Evolutionary conservation across 345 rosid genomes (phyloP).

Genomic region (Garcia nutans): DNA sequence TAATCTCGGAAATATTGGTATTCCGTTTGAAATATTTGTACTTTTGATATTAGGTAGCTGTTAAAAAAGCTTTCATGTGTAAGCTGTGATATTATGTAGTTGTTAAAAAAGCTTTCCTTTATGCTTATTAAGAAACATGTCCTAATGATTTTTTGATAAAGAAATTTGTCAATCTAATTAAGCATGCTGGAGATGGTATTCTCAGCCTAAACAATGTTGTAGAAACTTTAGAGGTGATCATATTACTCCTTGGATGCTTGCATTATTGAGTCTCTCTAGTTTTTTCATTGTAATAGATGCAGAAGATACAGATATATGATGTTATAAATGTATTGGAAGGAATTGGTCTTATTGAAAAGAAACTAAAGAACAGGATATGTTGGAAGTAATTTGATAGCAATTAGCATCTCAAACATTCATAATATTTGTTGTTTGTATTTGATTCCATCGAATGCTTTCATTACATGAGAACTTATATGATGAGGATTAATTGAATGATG

Average conservation of each 20-base stretch:
- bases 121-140: slow-evolving; percentile 17
- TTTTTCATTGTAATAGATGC: slow-evolving; percentile 50
- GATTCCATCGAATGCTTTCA: slow-evolving; percentile 16
- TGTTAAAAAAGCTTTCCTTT: slow-evolving; percentile 11
- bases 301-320: slow-evolving; percentile 95
- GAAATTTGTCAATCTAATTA: slow-evolving; percentile 77
- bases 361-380: slow-evolving; percentile 78
- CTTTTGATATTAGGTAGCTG: neutral
- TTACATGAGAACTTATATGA: slow-evolving; percentile 30
- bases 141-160: slow-evolving; percentile 72
- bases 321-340: slow-evolving; percentile 99
- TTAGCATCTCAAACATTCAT: slow-evolving; percentile 23
- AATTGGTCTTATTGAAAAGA: slow-evolving; percentile 95
- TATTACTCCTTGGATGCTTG: slow-evolving; percentile 11
- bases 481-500: slow-evolving; percentile 33
- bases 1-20: slow-evolving; percentile 28
- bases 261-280: neutral
- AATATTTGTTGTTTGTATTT: slow-evolving; percentile 16
- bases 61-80: no score
- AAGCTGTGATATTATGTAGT: neutral
- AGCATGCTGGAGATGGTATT: slow-evolving; percentile 83
- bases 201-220: slow-evolving; percentile 91
- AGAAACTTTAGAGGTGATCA: slow-evolving; percentile 73
- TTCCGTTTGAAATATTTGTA: neutral
- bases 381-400: slow-evolving; percentile 71